Evolutionary conservation across 768 basidiomycete genomes (phyloP).

Genomic region (Psilocybe sp.): DNA sequence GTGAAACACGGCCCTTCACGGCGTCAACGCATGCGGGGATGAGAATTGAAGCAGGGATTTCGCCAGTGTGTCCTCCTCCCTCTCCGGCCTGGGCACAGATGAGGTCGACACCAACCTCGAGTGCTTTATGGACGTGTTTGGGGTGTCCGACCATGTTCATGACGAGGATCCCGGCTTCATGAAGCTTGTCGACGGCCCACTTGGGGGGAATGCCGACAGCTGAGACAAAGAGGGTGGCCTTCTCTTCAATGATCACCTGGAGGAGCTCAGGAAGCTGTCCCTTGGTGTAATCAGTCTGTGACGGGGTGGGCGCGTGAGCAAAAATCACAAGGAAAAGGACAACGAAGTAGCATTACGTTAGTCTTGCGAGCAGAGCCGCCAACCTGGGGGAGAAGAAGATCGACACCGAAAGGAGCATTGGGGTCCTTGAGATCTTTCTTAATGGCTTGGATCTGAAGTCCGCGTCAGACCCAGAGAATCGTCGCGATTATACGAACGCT

Average conservation of each 20-base stretch:
- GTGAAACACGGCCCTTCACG: constrained; percentile 71
- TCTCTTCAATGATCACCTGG: constrained; percentile 91
- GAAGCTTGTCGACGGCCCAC: constrained; percentile 75
- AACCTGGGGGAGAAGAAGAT: constrained; percentile 84
- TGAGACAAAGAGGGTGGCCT: constrained; percentile 84
- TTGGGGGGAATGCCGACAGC: constrained; percentile 87
- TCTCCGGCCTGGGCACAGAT: constrained; percentile 95
- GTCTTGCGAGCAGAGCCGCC: constrained; percentile 89
- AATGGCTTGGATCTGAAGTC: constrained; percentile 59
- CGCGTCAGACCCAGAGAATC: no score
- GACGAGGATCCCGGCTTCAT: constrained; percentile 79
- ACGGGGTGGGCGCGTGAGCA: background rate
- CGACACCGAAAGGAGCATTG: constrained; percentile 86
- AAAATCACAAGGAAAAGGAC: background rate
- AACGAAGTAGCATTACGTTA: constrained; percentile 50
- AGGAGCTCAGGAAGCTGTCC: constrained; percentile 82
- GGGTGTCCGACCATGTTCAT: constrained; percentile 99
- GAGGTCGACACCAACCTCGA: constrained; percentile 83
- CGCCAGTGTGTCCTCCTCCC: constrained; percentile 88
- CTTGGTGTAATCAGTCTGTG: constrained; percentile 83
- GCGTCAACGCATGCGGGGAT: constrained; percentile 90
- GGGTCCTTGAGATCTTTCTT: constrained; percentile 73
- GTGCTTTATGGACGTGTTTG: constrained; percentile 79
- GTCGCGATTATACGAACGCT: background rate
- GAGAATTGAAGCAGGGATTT: constrained; percentile 78